Evolutionary conservation across 768 basidiomycete species (phyloP).

Genomic region (Glaciozyma antarctica): DNA sequence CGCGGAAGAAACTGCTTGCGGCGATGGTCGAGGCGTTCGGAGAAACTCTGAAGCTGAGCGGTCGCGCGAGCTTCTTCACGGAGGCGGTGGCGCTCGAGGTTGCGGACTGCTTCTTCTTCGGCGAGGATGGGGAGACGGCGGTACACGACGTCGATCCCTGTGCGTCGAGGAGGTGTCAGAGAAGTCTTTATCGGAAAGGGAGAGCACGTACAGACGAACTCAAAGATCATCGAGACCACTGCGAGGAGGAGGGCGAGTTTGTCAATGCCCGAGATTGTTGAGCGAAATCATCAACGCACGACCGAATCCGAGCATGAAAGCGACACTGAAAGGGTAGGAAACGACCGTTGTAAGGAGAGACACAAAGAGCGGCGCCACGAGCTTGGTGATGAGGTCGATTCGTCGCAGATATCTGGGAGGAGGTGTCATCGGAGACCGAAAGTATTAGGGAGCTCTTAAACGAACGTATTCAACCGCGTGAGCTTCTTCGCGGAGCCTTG

Average conservation of each 20-base stretch:
- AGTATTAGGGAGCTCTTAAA: slow-evolving; percentile 38
- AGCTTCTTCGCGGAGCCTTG: slow-evolving; percentile 39
- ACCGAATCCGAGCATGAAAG: slow-evolving; percentile 39
- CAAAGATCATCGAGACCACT: slow-evolving; percentile 42
- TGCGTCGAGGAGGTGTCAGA: background rate
- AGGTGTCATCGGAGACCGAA: background rate
- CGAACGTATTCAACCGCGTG: slow-evolving; percentile 45
- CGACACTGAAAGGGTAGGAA: slow-evolving; percentile 35
- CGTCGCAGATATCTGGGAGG: slow-evolving; percentile 32
- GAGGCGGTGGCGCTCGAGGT: background rate
- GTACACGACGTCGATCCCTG: slow-evolving; percentile 43
- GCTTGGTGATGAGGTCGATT: slow-evolving; percentile 47
- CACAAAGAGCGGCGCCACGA: slow-evolving; percentile 49
- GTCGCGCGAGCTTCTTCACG: background rate
- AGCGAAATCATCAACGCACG: too few relatives aligned
- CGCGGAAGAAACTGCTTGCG: background rate
- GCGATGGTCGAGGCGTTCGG: background rate
- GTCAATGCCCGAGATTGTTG: too few relatives aligned
- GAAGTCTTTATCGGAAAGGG: too few relatives aligned
- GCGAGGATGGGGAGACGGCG: slow-evolving; percentile 40
- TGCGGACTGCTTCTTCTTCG: background rate
- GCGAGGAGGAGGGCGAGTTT: too few relatives aligned
- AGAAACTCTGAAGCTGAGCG: background rate
- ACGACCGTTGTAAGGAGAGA: slow-evolving; percentile 44
- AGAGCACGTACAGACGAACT: slow-evolving; percentile 38